Base-by-base conservation (phyloP, 345 rosid species). In the Crucihimalaya himalaica region DNA sequence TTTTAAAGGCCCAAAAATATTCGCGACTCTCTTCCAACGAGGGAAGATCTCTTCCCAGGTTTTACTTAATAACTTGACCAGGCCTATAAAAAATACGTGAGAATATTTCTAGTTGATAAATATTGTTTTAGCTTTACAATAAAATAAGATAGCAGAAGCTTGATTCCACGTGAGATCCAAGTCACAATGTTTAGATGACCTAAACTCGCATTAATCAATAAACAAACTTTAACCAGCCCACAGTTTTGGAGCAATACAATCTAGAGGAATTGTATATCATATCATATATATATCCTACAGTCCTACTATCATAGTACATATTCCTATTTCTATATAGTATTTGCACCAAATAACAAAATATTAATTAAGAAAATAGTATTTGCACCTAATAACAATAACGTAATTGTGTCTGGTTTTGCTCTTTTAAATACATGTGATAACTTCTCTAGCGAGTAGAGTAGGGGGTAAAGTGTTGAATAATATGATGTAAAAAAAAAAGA, bases 101-200 rank as follows among this genome's bases (percentile, higher is more conserved):
- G 21, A 63, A 20, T 31, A 63, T 15, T 29, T 51, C 40, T 40
- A 52, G 23, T 11, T 39, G 16, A 61, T 2, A 46, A 2, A 64
- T 31, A 11, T 10, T 62, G 15, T 25, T 45, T 28, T 28, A 61
- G 2, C 14, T 47, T 47, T 64, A 60, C 27, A 47, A 16, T 16
- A 46, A 66, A 67, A 57, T 5, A 28, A 15, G 50, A 20, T 5
- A 51, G 10, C 3, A 20, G 31, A 65, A 65, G 50, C 42, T 73
- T 56, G 50, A 32, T 35, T 23, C 68, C 70, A 68, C 42, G 70
- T 69, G 70, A 68, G 43, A 52, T 76, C 79, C 79, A 76, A 62
- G 59, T 76, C 65, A 68, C 42, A 35, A 75, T 62, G 58, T 69
- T 32, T 61, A 42, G 47, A 53, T 75, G 42, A 69, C 70, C 65